These are phyloP conservation scores for Aspergillus ochraceoroseus DNA, from an alignment of 2,329 filamentous ascomycete genomes.

Conservation along the genomic window DNA sequence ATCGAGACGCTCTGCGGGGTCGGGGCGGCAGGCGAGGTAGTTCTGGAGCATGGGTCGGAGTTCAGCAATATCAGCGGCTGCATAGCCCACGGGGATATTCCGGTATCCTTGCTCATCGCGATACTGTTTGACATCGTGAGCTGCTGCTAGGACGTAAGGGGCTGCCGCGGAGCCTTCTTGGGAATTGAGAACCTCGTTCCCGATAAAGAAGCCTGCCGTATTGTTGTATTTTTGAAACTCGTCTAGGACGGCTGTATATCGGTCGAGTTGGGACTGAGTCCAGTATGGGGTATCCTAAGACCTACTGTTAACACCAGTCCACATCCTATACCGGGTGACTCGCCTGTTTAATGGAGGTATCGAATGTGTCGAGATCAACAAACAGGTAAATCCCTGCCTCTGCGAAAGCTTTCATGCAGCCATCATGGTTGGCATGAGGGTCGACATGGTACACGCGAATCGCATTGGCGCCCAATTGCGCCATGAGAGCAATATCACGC, in stretches of 20 bases:
- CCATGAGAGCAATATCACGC: conserved; percentile 71
- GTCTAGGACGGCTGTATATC: conserved; percentile 69
- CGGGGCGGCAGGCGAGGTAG: conserved; percentile 73
- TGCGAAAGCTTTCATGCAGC: conserved; percentile 75
- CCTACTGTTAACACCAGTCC: conserved; percentile 7
- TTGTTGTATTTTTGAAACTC: conserved; percentile 73
- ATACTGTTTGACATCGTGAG: conserved; percentile 77
- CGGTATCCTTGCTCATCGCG: conserved; percentile 70
- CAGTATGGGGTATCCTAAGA: conserved; percentile 58
- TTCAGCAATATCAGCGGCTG: conserved; percentile 74
- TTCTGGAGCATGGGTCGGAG: conserved; percentile 61
- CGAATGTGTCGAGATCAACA: conserved; percentile 64
- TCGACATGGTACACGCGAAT: conserved; percentile 90
- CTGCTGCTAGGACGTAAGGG: conserved; percentile 77
- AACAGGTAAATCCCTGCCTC: conserved; percentile 79
- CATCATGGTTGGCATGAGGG: conserved; percentile 62
- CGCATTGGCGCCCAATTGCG: conserved; percentile 72
- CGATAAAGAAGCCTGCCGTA: conserved; percentile 76
- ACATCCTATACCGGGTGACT: conserved; percentile 8
- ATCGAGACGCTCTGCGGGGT: conserved; percentile 64
- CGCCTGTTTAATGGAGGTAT: conserved; percentile 44
- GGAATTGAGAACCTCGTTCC: conserved; percentile 69
- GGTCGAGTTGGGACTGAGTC: conserved; percentile 65
- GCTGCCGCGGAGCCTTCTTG: conserved; percentile 58
- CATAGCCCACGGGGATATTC: conserved; percentile 79